Conservation (phyloP, 2,329 filamentous ascomycete genomes). For the Xylariaceae sp. region DNA sequence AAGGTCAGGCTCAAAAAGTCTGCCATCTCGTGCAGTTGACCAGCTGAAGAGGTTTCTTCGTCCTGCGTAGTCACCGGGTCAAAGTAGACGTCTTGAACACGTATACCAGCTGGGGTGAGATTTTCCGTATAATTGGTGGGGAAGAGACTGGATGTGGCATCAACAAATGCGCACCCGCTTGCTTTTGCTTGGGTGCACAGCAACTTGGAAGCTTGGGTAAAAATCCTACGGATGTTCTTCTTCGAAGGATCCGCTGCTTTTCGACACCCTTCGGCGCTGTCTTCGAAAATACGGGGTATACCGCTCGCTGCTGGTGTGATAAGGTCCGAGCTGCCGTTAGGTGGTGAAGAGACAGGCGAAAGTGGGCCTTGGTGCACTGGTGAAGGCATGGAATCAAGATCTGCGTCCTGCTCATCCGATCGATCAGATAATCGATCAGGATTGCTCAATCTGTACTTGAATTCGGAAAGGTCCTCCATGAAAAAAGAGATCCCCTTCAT, state of each 20-base stretch:
- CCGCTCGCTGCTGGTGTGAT: too few species aligned
- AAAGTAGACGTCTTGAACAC: too few species aligned
- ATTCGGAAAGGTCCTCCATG: slow-evolving; percentile 18
- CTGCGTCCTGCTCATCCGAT: slow-evolving; percentile 9
- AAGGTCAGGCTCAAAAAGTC: slow-evolving; percentile 8
- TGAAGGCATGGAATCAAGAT: slow-evolving; percentile 9
- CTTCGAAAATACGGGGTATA: slow-evolving; percentile 8
- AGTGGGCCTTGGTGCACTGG: slow-evolving; percentile 5
- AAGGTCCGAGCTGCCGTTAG: too few species aligned
- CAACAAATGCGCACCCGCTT: slow-evolving; percentile 14
- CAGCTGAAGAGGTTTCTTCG: not conserved
- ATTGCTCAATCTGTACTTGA: slow-evolving; percentile 15
- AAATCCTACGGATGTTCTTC: slow-evolving; percentile 13
- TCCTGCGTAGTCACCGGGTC: too few species aligned
- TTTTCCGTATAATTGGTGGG: not conserved
- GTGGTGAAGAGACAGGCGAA: not conserved
- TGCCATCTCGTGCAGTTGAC: slow-evolving; percentile 11
- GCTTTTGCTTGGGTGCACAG: slow-evolving; percentile 16
- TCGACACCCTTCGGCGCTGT: slow-evolving; percentile 1
- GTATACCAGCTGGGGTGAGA: too few species aligned
- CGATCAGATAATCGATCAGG: not conserved
- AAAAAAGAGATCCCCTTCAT: slow-evolving; percentile 20
- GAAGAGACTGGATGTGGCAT: slow-evolving; percentile 12
- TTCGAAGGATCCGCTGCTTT: slow-evolving; percentile 8
- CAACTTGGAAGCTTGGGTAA: slow-evolving; percentile 16